Conservation (phyloP, 1,284 basidiomycete genomes). For the Austropuccinia psidii region DNA sequence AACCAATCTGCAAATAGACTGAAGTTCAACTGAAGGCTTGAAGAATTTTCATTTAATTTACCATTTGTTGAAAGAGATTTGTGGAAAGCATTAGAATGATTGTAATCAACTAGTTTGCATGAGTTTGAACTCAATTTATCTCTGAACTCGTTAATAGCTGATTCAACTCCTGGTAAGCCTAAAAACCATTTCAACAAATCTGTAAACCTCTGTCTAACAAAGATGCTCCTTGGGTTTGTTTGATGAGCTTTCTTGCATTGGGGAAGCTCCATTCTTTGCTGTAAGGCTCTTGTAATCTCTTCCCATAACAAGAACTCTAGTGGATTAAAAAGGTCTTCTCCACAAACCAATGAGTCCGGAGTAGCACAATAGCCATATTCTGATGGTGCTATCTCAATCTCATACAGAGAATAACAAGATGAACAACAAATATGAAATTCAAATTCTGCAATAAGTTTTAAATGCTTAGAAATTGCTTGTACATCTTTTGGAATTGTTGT, state of each 20-base stretch:
- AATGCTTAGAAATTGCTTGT: neutral
- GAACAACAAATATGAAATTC: neutral
- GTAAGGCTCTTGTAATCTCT: no score
- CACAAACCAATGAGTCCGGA: neutral
- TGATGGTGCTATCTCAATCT: neutral
- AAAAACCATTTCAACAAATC: neutral
- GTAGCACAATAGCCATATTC: neutral
- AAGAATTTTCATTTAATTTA: no score
- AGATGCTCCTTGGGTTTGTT: neutral
- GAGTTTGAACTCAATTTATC: neutral
- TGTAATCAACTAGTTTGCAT: neutral
- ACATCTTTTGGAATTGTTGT: conserved; percentile 2
- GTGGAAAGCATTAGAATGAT: neutral
- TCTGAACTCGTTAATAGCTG: neutral
- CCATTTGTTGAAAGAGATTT: neutral
- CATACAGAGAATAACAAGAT: conserved; percentile 4
- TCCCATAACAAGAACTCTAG: no score
- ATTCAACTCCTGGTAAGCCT: neutral
- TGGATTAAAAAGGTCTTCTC: neutral
- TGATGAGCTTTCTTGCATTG: neutral
- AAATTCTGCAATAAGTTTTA: neutral
- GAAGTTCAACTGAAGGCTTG: neutral
- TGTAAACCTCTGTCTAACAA: neutral
- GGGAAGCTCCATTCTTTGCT: no score
- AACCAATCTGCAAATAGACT: conserved; percentile 10